Percentiles rank a stretch among this genome's conserved stretches.
Conservation (phyloP, 345 rosid genomes). For the Pelargonium nanum region DNA sequence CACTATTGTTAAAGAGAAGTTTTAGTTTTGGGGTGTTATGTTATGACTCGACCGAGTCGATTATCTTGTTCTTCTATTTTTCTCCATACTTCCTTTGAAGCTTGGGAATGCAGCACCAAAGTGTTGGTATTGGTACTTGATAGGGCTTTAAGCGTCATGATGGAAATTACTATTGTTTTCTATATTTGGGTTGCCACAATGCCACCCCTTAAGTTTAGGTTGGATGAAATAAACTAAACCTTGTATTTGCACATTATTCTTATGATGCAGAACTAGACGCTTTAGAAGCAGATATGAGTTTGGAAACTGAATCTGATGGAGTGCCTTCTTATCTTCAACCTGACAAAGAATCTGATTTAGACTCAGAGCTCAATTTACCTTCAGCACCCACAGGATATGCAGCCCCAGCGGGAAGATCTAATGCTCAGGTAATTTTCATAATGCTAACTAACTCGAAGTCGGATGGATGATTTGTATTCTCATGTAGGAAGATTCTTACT, state of each 20-base stretch:
- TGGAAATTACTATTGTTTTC: background rate
- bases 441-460: background rate
- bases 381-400: constrained; percentile 52
- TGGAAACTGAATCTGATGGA: constrained; percentile 63
- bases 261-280: constrained; percentile 68
- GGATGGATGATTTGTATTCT: background rate
- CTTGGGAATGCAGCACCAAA: background rate
- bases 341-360: constrained; percentile 57
- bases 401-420: constrained; percentile 37
- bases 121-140: background rate
- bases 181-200: background rate
- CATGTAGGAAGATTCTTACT: background rate
- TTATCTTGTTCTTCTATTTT: background rate
- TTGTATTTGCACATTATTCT: background rate
- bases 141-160: background rate
- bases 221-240: background rate
- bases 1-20: background rate
- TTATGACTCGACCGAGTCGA: no score
- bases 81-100: background rate
- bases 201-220: background rate
- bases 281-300: constrained; percentile 79
- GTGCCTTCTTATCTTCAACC: constrained; percentile 83
- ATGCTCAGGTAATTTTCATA: constrained; percentile 37
- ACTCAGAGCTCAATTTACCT: constrained; percentile 59
- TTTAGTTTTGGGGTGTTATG: background rate